These are phyloP conservation scores for Beauveria sp. DNA, from an alignment of 2,329 filamentous ascomycete genomes.

Conservation along the genomic window DNA sequence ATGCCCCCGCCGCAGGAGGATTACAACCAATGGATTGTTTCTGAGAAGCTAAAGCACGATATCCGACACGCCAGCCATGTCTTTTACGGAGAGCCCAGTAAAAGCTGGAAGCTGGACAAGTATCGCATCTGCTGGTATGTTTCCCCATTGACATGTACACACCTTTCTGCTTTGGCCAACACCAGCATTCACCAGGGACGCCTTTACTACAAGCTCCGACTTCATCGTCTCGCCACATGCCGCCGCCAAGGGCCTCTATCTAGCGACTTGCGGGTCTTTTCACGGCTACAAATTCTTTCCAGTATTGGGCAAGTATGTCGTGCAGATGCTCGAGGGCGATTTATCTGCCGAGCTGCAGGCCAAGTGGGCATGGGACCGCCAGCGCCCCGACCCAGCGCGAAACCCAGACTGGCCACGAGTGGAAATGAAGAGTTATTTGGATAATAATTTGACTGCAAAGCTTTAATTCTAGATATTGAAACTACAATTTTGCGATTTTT, in stretches of 20 bases:
- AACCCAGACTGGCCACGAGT: slow-evolving; percentile 50
- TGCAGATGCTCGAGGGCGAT: slow-evolving; percentile 44
- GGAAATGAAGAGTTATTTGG: slow-evolving; percentile 47
- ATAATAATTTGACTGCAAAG: slow-evolving; percentile 19
- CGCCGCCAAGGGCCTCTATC: slow-evolving; percentile 43
- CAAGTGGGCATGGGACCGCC: slow-evolving; percentile 53
- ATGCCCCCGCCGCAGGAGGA: slow-evolving; percentile 47
- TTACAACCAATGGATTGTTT: slow-evolving; percentile 56
- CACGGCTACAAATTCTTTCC: slow-evolving; percentile 64
- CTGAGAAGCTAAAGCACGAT: slow-evolving; percentile 47
- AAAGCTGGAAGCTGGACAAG: slow-evolving; percentile 50
- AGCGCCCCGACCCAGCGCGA: slow-evolving; percentile 42
- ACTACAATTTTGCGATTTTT: background rate
- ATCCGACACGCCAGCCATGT: slow-evolving; percentile 47
- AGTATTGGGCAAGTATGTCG: slow-evolving; percentile 53
- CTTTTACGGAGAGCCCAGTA: slow-evolving; percentile 51
- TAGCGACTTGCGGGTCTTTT: slow-evolving; percentile 59
- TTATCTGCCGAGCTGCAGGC: slow-evolving; percentile 34
- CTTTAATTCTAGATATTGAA: slow-evolving; percentile 16
- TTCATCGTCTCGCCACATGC: slow-evolving; percentile 55
- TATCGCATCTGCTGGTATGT: slow-evolving; percentile 60
- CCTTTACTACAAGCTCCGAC: slow-evolving; percentile 52
- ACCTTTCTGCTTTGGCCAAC: background rate
- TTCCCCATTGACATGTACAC: background rate
- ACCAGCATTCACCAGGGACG: slow-evolving; percentile 42